Conservation (phyloP, 495 filamentous ascomycete genomes). For the Tuber brumale region DNA sequence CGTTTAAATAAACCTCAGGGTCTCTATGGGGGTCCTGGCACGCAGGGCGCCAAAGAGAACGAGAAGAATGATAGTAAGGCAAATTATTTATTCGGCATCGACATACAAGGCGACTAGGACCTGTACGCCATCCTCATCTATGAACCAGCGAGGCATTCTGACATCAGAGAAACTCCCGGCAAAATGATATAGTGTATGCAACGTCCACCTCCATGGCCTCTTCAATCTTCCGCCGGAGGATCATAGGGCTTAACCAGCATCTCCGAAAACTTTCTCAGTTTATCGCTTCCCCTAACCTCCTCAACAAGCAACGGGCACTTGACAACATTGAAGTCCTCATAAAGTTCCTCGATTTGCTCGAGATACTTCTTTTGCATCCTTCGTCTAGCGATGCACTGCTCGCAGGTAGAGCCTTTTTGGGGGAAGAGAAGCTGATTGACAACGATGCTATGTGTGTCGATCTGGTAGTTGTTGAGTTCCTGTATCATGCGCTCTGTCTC, state of each 20-base stretch:
- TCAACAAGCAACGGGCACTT: constrained; percentile 93
- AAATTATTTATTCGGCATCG: background rate
- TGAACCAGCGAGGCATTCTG: background rate
- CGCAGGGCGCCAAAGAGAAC: background rate
- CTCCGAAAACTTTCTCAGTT: constrained; percentile 83
- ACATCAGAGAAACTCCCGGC: background rate
- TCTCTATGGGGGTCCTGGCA: background rate
- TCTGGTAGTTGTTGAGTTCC: constrained; percentile 84
- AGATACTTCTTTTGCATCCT: constrained; percentile 99
- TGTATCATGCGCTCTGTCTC: constrained; percentile 99
- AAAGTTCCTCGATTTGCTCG: constrained; percentile 96
- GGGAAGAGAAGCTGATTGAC: constrained; percentile 98
- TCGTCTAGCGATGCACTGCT: constrained; percentile 88
- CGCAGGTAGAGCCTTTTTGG: constrained; percentile 74
- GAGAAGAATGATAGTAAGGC: background rate
- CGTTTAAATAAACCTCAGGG: background rate
- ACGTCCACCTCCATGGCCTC: background rate
- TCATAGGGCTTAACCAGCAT: constrained; percentile 84
- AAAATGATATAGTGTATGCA: background rate
- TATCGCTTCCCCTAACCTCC: constrained; percentile 92
- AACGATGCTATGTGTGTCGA: constrained; percentile 95
- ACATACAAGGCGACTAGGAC: background rate
- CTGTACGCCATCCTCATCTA: background rate
- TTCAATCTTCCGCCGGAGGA: constrained; percentile 55
- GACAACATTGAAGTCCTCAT: constrained; percentile 98